Evolutionary conservation across 768 basidiomycete genomes (phyloP).

Genomic region (Tulasnella sp.): DNA sequence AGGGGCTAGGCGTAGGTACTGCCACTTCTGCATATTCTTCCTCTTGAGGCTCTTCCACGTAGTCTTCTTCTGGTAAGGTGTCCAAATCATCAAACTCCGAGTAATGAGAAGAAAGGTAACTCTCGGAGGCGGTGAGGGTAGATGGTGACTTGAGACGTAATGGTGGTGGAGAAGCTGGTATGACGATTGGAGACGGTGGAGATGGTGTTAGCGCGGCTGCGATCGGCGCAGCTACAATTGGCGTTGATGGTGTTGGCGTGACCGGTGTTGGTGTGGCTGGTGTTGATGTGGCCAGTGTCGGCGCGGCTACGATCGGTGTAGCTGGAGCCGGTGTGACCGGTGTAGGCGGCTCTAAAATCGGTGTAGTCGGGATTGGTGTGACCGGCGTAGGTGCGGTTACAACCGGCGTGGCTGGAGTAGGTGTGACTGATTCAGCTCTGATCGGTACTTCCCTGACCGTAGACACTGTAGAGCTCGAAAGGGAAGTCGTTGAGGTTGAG

Average conservation of each 20-base stretch:
- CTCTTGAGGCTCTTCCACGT: neutral
- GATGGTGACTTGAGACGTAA: slow-evolving; percentile 33
- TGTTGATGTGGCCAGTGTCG: neutral
- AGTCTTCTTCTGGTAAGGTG: neutral
- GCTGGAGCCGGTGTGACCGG: neutral
- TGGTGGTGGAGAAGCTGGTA: slow-evolving; percentile 34
- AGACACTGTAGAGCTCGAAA: neutral
- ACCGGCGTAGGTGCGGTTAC: neutral
- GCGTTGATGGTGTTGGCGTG: too few relatives aligned
- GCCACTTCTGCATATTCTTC: neutral
- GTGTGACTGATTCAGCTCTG: neutral
- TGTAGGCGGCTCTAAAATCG: neutral
- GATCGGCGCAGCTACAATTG: neutral
- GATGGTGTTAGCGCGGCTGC: neutral
- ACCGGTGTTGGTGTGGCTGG: too few relatives aligned
- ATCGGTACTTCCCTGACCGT: neutral
- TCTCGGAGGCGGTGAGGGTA: slow-evolving; percentile 27
- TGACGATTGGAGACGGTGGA: neutral
- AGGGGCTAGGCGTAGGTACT: slow-evolving; percentile 17
- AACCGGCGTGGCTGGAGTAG: too few relatives aligned
- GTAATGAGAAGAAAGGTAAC: slow-evolving; percentile 52
- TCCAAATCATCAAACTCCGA: slow-evolving; percentile 52
- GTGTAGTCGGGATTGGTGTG: neutral
- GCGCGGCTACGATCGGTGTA: neutral
- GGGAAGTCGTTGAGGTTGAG: neutral